Base-by-base conservation (phyloP, 2,329 filamentous ascomycete genomes). In the Diaporthe sp. region DNA sequence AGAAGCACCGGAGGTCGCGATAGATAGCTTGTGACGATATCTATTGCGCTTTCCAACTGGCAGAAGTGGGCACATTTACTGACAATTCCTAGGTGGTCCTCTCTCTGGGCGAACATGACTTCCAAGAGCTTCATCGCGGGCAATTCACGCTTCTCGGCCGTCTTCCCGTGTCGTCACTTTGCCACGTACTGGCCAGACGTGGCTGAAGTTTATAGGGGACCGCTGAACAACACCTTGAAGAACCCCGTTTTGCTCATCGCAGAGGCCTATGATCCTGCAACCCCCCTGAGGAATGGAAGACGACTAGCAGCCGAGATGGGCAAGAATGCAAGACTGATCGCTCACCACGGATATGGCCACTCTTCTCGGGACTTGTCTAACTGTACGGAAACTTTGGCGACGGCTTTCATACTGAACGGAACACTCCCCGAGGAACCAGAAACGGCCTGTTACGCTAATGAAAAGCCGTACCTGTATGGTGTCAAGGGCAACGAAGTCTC, bases 321-420 rank as follows among this genome's bases (percentile, higher is more conserved):
- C 0, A 72, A 78, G 10, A 89, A 89, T 73, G 87, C 87, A n/a
- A 79, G 87, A 8, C 80, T 89, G 25, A 81, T 89, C 47, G 86
- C 81, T 7, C 88, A 89, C 73, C 87, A 89, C 73, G 87, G 87
- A 6, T 89, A 88, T 67, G 87, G 87, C 0, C 87, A 89, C 75
- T 84, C 85, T 17, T 87, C 86, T 4, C 80, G 82, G n/a, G 86
- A 89, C 71, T 80, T 77, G 49, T 88, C 87, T 1, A 80, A 80
- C 17, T 89, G 87, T 79, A 89, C 87, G 0, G 85, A 88, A 57
- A 75, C 77, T 0, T 82, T 87, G 37, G 84, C 82, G 13, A 85
- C 80, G 76, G 78, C 79, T 4, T 88, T 82, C 28, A 86, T 89
- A 20, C 72, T 87, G 4, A 73, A 85, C 4, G 87, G 87, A 0